Evolutionary conservation across 179 eudicot genomes (phyloP).

Genomic region (Carnegiea gigantea): DNA sequence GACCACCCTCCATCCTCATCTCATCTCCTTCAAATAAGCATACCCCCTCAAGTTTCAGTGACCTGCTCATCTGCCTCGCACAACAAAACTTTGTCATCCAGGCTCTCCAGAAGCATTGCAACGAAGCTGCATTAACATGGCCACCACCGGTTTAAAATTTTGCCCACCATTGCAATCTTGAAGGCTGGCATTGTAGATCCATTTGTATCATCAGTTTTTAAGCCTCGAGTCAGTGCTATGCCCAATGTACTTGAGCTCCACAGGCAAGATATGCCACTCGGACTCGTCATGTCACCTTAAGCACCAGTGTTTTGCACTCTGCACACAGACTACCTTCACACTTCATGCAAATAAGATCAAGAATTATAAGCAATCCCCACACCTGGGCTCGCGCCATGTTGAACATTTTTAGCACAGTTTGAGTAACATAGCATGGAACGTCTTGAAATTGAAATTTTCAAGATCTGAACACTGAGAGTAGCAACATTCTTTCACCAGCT

Average conservation of each 20-base stretch:
- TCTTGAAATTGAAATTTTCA: not conserved
- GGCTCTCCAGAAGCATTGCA: not conserved
- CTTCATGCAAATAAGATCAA: not conserved
- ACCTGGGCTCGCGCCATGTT: too few relatives aligned
- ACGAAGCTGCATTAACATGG: not conserved
- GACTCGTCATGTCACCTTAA: not conserved
- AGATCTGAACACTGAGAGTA: not conserved
- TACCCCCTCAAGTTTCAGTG: not conserved
- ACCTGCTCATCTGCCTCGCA: not conserved
- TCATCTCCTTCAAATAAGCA: not conserved
- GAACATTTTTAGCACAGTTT: not conserved
- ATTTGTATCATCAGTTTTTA: not conserved
- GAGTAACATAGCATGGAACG: not conserved
- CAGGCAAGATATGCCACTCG: not conserved
- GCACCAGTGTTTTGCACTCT: not conserved
- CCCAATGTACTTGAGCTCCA: not conserved
- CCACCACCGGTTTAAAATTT: not conserved
- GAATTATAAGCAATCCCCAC: not conserved
- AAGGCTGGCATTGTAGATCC: not conserved
- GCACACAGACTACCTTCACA: not conserved
- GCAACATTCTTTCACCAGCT: not conserved
- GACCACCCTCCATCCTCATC: not conserved
- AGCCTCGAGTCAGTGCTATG: not conserved
- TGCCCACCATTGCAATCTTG: not conserved
- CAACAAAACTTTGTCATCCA: not conserved